phyloP scores from a whole-genome alignment of 2,329 filamentous ascomycete species.

The Coniella vitis region DNA sequence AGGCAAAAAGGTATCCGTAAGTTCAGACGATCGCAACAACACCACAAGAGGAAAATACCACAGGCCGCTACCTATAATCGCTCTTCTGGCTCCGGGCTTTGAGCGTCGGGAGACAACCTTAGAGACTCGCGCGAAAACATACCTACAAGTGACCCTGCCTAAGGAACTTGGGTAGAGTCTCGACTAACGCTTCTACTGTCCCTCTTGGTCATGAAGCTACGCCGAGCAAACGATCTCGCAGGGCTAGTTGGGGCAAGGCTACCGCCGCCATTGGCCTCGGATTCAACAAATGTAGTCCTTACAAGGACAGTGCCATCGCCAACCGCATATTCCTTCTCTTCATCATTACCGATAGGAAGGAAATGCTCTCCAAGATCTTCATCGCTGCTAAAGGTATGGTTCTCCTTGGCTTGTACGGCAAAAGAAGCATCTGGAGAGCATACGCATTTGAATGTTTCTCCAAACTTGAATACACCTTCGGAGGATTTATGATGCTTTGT shows the following conservation, averaged over 20 bases:
- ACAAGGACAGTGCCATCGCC: conserved; percentile 67
- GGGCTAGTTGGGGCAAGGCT: conserved; percentile 38
- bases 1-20: neutral
- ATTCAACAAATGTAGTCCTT: conserved; percentile 61
- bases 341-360: conserved; percentile 72
- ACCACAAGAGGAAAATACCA: neutral
- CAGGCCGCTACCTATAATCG: neutral
- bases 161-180: conserved; percentile 33
- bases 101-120: conserved; percentile 1
- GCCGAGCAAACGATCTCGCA: conserved; percentile 36
- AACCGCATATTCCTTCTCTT: conserved; percentile 67
- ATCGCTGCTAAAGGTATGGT: conserved; percentile 77
- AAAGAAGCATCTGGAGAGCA: conserved; percentile 82
- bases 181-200: conserved; percentile 29
- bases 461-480: conserved; percentile 59
- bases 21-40: neutral
- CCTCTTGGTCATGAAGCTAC: conserved; percentile 50
- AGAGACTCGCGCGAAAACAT: conserved; percentile 15
- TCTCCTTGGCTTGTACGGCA: conserved; percentile 77
- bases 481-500: conserved; percentile 81
- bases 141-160: conserved; percentile 9
- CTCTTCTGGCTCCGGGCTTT: neutral
- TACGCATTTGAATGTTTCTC: conserved; percentile 70
- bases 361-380: conserved; percentile 75
- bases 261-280: conserved; percentile 33